Evolutionary conservation across 2,329 filamentous ascomycete genomes (phyloP), one percentile per base, ranked within the genome.

Genomic region (Colletotrichum paranaense): DNA sequence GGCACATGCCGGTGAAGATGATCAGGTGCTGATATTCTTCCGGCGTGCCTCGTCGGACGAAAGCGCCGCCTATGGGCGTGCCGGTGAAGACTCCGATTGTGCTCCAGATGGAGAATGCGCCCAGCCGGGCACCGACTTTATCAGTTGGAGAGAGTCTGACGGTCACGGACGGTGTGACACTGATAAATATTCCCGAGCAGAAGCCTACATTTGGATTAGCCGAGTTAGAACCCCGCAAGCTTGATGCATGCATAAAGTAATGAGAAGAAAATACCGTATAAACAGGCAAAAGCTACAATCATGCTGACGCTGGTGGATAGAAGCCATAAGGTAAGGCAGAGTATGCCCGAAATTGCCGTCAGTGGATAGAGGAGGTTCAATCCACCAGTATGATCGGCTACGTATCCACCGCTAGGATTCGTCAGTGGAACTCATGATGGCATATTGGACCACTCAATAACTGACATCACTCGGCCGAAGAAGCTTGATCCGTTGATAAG

Each of bases 401-500:
- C 55, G 67, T 62, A 56, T 32, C 67, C 67, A 35, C 67, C 67
- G 24, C 46, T 56, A 22, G 8, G 19, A n/a, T 9, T n/a, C 11
- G n/a, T 62, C 22, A 42, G 32, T 14, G 8, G 19, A 5, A 46
- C 28, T 35, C 16, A 32, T n/a, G 56, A 8, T 11, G n/a, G 7
- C 3, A 6, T 8, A 32, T n/a, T 19, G 55, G 55, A 57, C 19
- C 3, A 30, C 16, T 32, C 55, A 3, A 32, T 7, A 11, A 12
- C 72, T 32, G 32, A 74, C 16, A 86, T 74, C 42, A 88, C 75
- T 30, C 86, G 84, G 8, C 86, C 86, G 11, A 85, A 77, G 62
- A 87, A 79, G 60, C 85, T 85, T 12, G 84, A 84, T 22, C 81
- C 84, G 76, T 87, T 88, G 70, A 88, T 78, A 62, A 85, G 77